Evolutionary conservation across 108 stramenopile genomes (phyloP).

Genomic region (Nitzschia sp.): DNA sequence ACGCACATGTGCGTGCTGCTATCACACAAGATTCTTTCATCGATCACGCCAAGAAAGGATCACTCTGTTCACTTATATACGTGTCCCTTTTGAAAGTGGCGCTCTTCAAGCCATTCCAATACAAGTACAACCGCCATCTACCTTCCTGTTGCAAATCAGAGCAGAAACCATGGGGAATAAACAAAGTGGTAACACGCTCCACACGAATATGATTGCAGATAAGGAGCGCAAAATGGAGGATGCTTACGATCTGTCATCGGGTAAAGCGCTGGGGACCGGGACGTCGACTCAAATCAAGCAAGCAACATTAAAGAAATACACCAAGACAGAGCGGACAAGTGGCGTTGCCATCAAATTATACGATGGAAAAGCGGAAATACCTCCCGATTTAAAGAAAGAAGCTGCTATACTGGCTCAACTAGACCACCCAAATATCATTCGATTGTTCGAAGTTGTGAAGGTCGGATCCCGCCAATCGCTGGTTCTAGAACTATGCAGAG

Average conservation of each 20-base stretch:
- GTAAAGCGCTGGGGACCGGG: constrained; percentile 12
- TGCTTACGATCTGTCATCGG: constrained; percentile 22
- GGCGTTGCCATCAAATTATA: constrained; percentile 43
- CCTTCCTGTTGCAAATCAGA: not conserved
- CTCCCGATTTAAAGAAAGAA: constrained; percentile 79
- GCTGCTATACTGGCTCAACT: constrained; percentile 63
- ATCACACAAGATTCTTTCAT: too few relatives aligned
- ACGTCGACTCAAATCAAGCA: constrained; percentile 16
- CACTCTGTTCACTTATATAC: too few relatives aligned
- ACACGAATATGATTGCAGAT: constrained; percentile 18
- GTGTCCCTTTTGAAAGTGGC: not conserved
- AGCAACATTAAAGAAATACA: constrained; percentile 22
- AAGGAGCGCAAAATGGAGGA: constrained; percentile 21
- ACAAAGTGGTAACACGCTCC: constrained; percentile 12
- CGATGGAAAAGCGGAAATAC: constrained; percentile 39
- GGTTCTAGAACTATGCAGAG: constrained; percentile 74
- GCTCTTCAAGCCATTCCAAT: not conserved
- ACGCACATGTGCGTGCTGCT: too few relatives aligned
- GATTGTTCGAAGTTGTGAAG: constrained; percentile 75
- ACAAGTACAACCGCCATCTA: too few relatives aligned
- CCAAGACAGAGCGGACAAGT: constrained; percentile 24
- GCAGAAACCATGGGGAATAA: constrained; percentile 22
- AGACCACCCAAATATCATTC: constrained; percentile 92
- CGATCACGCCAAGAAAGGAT: too few relatives aligned
- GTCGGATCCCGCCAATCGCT: constrained; percentile 57